These are phyloP conservation scores for Ogataea thermomethanolica DNA, from an alignment of 805 yeast genomes.

Conservation along the genomic window DNA sequence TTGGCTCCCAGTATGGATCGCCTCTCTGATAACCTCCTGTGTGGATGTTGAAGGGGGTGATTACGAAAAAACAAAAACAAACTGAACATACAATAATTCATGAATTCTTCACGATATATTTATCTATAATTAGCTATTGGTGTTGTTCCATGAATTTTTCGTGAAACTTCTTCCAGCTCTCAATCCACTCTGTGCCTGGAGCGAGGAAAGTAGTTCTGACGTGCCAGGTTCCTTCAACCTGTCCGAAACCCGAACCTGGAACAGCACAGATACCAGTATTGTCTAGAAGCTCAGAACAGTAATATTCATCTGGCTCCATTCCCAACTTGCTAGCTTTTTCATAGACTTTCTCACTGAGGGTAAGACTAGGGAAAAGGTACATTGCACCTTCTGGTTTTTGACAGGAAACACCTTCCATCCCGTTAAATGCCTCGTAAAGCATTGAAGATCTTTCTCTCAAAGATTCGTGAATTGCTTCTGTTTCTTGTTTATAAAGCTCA, in stretches of 20 bases:
- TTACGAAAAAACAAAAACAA: conserved; percentile 7
- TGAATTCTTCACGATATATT: not conserved
- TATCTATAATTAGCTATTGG: conserved; percentile 20
- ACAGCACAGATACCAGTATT: conserved; percentile 94
- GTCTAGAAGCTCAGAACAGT: conserved; percentile 80
- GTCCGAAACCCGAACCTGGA: conserved; percentile 98
- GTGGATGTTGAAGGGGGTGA: conserved; percentile 20
- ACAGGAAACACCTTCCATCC: conserved; percentile 80
- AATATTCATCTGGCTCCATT: conserved; percentile 77
- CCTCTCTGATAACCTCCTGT: conserved; percentile 23
- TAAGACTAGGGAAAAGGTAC: conserved; percentile 87
- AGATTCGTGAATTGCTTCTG: conserved; percentile 55
- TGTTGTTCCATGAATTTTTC: conserved; percentile 60
- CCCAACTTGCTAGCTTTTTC: conserved; percentile 55
- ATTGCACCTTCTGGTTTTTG: conserved; percentile 95
- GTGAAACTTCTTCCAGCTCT: conserved; percentile 77
- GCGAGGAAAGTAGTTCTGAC: conserved; percentile 96
- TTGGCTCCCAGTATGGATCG: conserved; percentile 83
- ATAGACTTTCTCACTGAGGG: conserved; percentile 61
- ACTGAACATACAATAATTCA: not conserved
- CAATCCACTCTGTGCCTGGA: conserved; percentile 89
- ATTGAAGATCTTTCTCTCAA: conserved; percentile 60
- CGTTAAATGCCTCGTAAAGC: conserved; percentile 65
- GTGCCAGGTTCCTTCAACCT: conserved; percentile 83
- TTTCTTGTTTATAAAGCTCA: conserved; percentile 61